A percentile compares a stretch with the other conserved stretches of the same genome.
phyloP scores from a whole-genome alignment of 2,329 filamentous ascomycete genomes.

The Sarocladiaceae sp. region DNA sequence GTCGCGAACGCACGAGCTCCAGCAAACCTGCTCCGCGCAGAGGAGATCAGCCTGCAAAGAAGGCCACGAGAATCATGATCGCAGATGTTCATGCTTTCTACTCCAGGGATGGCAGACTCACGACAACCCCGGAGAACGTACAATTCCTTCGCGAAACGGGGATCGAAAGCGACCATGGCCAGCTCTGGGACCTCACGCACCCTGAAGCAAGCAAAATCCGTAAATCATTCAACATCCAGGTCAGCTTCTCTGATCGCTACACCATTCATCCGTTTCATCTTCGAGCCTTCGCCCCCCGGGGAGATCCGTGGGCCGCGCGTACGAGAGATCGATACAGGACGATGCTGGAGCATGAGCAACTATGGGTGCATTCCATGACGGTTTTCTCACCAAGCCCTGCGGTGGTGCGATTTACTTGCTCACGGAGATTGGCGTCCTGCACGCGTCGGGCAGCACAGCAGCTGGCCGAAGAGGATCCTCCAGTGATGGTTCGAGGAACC shows the following conservation, averaged over 20 bases:
- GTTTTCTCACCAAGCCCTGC: not conserved
- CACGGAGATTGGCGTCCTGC: not conserved
- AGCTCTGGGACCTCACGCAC: conserved; percentile 13
- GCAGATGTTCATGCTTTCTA: not conserved
- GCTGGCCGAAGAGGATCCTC: not conserved
- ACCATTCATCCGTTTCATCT: conserved; percentile 28
- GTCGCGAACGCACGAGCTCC: not conserved
- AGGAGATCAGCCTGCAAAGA: not conserved
- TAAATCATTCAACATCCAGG: conserved; percentile 13
- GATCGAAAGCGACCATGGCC: conserved; percentile 21
- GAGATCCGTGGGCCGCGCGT: conserved; percentile 25
- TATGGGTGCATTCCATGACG: conserved; percentile 24
- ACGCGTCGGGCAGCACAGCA: not conserved
- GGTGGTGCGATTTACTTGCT: not conserved
- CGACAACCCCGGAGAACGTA: conserved; percentile 23
- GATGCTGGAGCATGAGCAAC: conserved; percentile 21
- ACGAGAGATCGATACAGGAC: conserved; percentile 23
- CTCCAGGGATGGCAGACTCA: conserved; percentile 19
- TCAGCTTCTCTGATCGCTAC: conserved; percentile 24
- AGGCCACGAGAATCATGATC: not conserved
- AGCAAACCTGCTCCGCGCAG: not conserved
- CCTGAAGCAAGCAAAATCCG: conserved; percentile 10
- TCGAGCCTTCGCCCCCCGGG: conserved; percentile 25
- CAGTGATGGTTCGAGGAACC: not conserved
- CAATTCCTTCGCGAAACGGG: conserved; percentile 22